Percentiles rank a stretch among this genome's conserved stretches.
These are phyloP conservation scores for Naganishia antarctica DNA, from an alignment of 768 basidiomycete species.

Conservation along the genomic window DNA sequence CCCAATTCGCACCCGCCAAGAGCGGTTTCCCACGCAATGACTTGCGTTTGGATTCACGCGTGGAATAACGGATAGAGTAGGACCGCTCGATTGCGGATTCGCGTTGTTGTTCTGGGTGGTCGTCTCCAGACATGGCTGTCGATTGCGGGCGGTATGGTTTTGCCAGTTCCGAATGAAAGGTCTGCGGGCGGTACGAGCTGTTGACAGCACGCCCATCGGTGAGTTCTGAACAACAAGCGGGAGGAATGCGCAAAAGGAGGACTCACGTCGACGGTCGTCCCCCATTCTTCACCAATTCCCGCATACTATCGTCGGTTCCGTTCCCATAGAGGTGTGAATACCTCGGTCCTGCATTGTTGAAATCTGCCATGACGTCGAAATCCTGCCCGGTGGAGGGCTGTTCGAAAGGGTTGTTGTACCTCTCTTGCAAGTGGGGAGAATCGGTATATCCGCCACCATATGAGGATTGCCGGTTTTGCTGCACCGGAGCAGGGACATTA, in stretches of 20 bases:
- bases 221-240: no score
- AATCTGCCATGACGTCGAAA: conserved; percentile 27
- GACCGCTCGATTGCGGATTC: conserved; percentile 16
- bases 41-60: background rate
- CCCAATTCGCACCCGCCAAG: conserved; percentile 10
- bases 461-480: background rate
- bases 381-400: background rate
- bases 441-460: conserved; percentile 5
- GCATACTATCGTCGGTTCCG: conserved; percentile 12
- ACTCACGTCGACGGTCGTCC: conserved; percentile 13
- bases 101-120: background rate
- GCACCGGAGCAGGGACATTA: background rate
- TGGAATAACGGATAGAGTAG: conserved; percentile 11
- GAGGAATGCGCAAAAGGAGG: no score
- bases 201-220: no score
- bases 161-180: conserved; percentile 1
- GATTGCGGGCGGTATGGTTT: conserved; percentile 9
- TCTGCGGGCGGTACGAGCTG: conserved; percentile 4
- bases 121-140: no score
- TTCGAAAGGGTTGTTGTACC: conserved; percentile 13
- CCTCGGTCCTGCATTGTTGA: conserved; percentile 29
- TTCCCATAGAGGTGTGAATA: conserved; percentile 24
- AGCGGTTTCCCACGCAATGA: background rate
- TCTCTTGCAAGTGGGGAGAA: conserved; percentile 1
- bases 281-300: conserved; percentile 13